These are phyloP conservation scores for Pisolithus microcarpus DNA, from an alignment of 768 basidiomycete genomes.

Conservation along the genomic window DNA sequence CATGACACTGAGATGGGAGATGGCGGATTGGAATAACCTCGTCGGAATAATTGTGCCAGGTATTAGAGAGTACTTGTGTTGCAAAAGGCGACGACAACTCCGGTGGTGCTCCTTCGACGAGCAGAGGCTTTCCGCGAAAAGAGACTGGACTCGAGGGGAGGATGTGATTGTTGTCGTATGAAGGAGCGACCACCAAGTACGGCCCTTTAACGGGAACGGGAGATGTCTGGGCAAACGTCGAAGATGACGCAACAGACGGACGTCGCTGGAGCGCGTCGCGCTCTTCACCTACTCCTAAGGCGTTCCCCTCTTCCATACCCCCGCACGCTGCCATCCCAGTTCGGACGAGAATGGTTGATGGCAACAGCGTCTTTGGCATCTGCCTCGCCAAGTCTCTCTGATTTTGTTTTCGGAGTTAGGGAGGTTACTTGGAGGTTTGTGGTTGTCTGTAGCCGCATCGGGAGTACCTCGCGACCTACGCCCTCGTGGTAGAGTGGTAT, in stretches of 20 bases:
- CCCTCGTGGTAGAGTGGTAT: conserved; percentile 40
- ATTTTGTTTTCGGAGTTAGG: conserved; percentile 56
- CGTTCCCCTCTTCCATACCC: conserved; percentile 43
- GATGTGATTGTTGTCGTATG: conserved; percentile 25
- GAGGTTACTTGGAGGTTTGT: conserved; percentile 42
- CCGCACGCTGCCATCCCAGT: conserved; percentile 52
- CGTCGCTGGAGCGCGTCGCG: conserved; percentile 15
- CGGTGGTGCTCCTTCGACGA: conserved; percentile 4
- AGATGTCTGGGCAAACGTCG: conserved; percentile 36
- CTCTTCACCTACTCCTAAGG: conserved; percentile 17
- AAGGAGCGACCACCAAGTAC: conserved; percentile 37
- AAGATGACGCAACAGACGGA: conserved; percentile 32
- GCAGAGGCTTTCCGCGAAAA: conserved; percentile 5
- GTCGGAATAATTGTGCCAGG: conserved; percentile 76
- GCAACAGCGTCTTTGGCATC: conserved; percentile 12
- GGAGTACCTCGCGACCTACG: conserved; percentile 40
- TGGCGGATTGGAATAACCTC: conserved; percentile 60
- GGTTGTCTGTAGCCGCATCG: conserved; percentile 22
- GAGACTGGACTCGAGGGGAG: conserved; percentile 30
- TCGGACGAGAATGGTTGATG: conserved; percentile 10
- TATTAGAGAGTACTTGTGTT: conserved; percentile 52
- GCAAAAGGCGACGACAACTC: conserved; percentile 22
- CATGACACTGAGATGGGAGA: conserved; percentile 41
- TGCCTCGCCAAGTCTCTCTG: conserved; percentile 37
- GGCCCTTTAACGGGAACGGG: conserved; percentile 17